Evolutionary conservation across 2,329 filamentous ascomycete genomes (phyloP).

Genomic region (Alternaria conjuncta): DNA sequence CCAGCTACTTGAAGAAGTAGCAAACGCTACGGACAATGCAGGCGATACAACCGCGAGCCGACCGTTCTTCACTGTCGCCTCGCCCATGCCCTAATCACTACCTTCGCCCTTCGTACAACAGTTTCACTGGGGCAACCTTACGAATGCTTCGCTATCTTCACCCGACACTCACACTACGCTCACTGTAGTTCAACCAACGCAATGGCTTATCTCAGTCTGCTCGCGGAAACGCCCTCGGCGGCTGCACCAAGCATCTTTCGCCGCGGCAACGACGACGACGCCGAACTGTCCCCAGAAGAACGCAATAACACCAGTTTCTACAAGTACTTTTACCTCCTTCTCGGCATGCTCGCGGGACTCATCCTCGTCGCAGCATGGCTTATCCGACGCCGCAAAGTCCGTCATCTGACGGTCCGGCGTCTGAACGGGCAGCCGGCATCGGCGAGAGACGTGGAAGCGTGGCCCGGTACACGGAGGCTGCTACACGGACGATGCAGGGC

Average conservation of each 20-base stretch:
- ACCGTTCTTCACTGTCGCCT: not conserved
- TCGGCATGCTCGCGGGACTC: conserved; percentile 59
- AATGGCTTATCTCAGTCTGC: not conserved
- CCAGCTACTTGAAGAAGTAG: not conserved
- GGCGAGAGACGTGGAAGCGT: conserved; percentile 46
- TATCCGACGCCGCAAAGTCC: conserved; percentile 53
- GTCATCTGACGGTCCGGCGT: conserved; percentile 35
- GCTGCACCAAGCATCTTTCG: not conserved
- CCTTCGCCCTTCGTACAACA: not conserved
- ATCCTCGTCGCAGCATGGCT: conserved; percentile 52
- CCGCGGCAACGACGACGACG: not conserved
- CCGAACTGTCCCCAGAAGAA: not conserved
- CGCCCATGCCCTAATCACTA: not conserved
- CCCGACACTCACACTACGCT: not conserved
- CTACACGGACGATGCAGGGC: conserved; percentile 33
- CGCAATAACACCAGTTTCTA: conserved; percentile 31
- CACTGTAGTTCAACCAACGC: not conserved
- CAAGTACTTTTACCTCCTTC: conserved; percentile 63
- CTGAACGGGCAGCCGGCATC: conserved; percentile 42
- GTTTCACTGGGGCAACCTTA: not conserved
- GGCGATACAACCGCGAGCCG: not conserved
- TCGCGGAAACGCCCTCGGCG: not conserved
- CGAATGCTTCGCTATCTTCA: not conserved
- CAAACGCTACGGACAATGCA: not conserved
- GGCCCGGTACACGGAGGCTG: conserved; percentile 40